These are phyloP conservation scores for Lathyrus tuberosus DNA, from an alignment of 306 rosid species.

Conservation along the genomic window DNA sequence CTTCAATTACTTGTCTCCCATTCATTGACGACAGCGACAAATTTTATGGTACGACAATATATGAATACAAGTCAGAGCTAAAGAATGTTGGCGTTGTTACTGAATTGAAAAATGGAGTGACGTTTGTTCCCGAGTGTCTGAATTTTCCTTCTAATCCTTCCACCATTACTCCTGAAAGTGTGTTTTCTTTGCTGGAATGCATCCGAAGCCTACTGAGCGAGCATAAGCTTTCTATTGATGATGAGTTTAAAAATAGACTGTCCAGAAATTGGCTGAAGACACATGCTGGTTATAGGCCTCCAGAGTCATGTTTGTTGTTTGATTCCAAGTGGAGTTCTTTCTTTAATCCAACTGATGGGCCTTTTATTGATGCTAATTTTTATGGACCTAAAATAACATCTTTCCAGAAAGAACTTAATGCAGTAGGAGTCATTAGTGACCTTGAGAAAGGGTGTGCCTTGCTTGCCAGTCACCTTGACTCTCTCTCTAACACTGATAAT, in stretches of 20 bases:
- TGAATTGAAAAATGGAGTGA: slow-evolving; percentile 53
- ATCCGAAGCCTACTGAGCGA: slow-evolving; percentile 35
- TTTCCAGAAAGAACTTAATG: slow-evolving; percentile 55
- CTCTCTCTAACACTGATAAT: not conserved
- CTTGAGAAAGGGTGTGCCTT: slow-evolving; percentile 46
- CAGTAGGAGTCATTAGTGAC: slow-evolving; percentile 58
- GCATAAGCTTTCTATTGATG: slow-evolving; percentile 28
- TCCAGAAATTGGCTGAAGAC: slow-evolving; percentile 71
- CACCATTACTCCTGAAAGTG: slow-evolving; percentile 45
- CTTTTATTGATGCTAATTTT: slow-evolving; percentile 61
- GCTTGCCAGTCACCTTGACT: slow-evolving; percentile 38
- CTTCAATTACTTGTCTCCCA: slow-evolving; percentile 62
- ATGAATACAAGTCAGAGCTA: slow-evolving; percentile 56
- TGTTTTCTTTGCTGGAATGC: slow-evolving; percentile 60
- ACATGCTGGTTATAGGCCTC: slow-evolving; percentile 55
- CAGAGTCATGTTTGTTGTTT: slow-evolving; percentile 56
- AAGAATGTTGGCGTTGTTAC: slow-evolving; percentile 58
- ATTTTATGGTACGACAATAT: slow-evolving; percentile 51
- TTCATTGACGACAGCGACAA: slow-evolving; percentile 64
- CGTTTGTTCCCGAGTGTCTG: slow-evolving; percentile 47
- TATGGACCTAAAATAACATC: slow-evolving; percentile 51
- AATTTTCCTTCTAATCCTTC: slow-evolving; percentile 48
- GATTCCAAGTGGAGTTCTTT: slow-evolving; percentile 44
- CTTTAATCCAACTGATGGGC: slow-evolving; percentile 61
- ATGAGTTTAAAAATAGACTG: slow-evolving; percentile 38